Conservation (phyloP, 176 grass and related monocot species). For the Dendrocalamus sinicus region DNA sequence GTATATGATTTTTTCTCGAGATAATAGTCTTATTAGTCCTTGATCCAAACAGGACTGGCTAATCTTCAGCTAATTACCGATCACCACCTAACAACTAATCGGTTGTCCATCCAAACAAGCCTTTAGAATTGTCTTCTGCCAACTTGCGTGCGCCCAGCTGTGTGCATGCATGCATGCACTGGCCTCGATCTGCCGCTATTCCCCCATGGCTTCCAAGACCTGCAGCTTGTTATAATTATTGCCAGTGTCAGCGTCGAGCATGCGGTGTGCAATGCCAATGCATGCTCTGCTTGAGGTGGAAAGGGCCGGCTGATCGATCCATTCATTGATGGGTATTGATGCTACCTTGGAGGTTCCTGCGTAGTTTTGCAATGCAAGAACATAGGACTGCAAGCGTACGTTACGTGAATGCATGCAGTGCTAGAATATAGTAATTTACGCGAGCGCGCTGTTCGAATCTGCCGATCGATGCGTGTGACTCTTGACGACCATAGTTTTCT, state of each 20-base stretch:
- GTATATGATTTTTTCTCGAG: too few relatives aligned
- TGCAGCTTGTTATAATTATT: background rate
- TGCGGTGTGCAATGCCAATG: background rate
- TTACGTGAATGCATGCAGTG: background rate
- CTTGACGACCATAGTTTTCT: background rate
- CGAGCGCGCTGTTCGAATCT: background rate
- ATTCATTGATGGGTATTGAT: too few relatives aligned
- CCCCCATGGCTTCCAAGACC: background rate
- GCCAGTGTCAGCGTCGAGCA: slow-evolving; percentile 4
- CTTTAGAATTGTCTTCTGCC: background rate
- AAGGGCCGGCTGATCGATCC: background rate
- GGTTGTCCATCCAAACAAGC: too few relatives aligned
- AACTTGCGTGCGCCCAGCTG: slow-evolving; percentile 6
- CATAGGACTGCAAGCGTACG: too few relatives aligned
- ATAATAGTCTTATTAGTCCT: too few relatives aligned
- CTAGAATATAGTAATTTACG: background rate
- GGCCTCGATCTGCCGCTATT: background rate
- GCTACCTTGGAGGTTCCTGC: background rate
- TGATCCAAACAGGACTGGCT: too few relatives aligned
- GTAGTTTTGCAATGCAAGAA: background rate
- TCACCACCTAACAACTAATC: too few relatives aligned
- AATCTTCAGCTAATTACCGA: too few relatives aligned
- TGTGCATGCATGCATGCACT: background rate
- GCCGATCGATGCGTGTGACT: background rate
- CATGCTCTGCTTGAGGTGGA: background rate